Evolutionary conservation across 2,329 filamentous ascomycete genomes (phyloP).

Genomic region (Penicillium glabrum): DNA sequence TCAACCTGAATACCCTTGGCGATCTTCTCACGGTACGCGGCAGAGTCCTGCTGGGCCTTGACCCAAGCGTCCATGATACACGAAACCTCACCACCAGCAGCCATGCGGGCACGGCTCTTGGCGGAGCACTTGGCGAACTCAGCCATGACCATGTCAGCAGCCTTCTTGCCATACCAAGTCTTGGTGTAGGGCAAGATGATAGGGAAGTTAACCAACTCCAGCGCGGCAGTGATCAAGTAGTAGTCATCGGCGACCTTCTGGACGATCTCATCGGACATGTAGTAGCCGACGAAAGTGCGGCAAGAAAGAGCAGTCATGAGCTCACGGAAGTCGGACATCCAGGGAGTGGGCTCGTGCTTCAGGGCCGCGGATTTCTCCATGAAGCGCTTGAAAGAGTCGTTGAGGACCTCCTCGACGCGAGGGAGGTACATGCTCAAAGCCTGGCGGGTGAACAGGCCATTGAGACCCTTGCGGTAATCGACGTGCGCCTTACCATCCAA

Average conservation of each 20-base stretch:
- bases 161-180: slow-evolving; percentile 97
- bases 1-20: slow-evolving; percentile 70
- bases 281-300: slow-evolving; percentile 95
- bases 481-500: slow-evolving; percentile 92
- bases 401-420: slow-evolving; percentile 88
- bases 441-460: slow-evolving; percentile 88
- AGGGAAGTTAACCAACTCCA: slow-evolving; percentile 97
- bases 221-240: slow-evolving; percentile 90
- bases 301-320: slow-evolving; percentile 93
- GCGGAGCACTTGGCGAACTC: slow-evolving; percentile 91
- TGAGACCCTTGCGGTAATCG: slow-evolving; percentile 95
- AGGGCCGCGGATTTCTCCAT: slow-evolving; percentile 71
- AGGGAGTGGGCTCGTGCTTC: slow-evolving; percentile 73
- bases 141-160: slow-evolving; percentile 83
- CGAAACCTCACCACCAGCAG: slow-evolving; percentile 77
- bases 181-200: slow-evolving; percentile 94
- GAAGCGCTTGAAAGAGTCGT: slow-evolving; percentile 79
- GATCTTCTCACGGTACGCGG: slow-evolving; percentile 75
- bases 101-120: slow-evolving; percentile 91
- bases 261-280: slow-evolving; percentile 84
- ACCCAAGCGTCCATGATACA: slow-evolving; percentile 98
- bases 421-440: slow-evolving; percentile 87
- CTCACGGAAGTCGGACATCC: slow-evolving; percentile 91
- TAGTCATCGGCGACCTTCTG: slow-evolving; percentile 97
- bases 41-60: slow-evolving; percentile 80